Evolutionary conservation across 345 rosid genomes (phyloP).

Genomic region (Gossypium herbaceum): DNA sequence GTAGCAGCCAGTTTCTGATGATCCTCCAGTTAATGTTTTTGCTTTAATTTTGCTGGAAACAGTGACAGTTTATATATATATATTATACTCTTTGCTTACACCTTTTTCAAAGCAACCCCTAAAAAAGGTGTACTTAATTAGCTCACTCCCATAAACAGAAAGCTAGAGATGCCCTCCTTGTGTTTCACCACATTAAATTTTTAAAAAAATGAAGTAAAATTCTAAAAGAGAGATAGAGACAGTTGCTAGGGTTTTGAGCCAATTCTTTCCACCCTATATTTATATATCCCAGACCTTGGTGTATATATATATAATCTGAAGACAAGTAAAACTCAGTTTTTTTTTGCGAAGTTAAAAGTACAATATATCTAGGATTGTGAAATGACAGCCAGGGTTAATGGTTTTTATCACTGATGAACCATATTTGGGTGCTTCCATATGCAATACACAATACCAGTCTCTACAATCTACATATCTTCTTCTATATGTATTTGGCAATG

Average conservation of each 20-base stretch:
- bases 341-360: too few species aligned
- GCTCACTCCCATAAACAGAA: slow-evolving; percentile 32
- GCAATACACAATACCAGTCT: neutral
- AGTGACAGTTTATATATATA: neutral
- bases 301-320: neutral
- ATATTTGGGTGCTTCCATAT: neutral
- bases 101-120: slow-evolving; percentile 18
- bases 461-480: neutral
- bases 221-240: slow-evolving; percentile 1
- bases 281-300: too few species aligned
- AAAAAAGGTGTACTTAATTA: slow-evolving; percentile 18
- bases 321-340: neutral
- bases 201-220: neutral
- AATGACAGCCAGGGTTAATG: neutral
- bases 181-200: slow-evolving; percentile 23
- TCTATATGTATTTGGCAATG: neutral
- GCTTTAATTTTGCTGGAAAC: neutral
- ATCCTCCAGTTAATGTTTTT: neutral
- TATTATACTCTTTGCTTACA: slow-evolving; percentile 12
- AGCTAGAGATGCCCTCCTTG: slow-evolving; percentile 22
- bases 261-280: slow-evolving; percentile 2
- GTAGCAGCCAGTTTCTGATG: neutral
- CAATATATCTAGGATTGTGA: too few species aligned
- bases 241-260: slow-evolving; percentile 29
- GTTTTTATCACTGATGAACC: neutral